These are phyloP conservation scores for Malassezia globosa DNA, from an alignment of 1,284 basidiomycete species.

Conservation along the genomic window DNA sequence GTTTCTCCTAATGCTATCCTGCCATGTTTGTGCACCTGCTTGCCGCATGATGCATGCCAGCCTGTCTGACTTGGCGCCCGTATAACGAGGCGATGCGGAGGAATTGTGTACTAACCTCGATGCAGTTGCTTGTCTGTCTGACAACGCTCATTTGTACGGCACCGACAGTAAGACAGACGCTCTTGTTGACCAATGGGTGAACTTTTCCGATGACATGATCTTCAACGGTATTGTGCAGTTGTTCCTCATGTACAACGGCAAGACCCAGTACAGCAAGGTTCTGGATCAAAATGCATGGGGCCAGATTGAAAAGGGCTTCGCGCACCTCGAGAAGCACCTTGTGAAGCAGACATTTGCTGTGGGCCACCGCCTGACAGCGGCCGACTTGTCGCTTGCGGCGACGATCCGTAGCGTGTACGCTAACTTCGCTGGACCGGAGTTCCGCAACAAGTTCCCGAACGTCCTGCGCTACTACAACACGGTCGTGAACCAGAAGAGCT, in stretches of 20 bases:
- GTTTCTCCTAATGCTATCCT: too few relatives aligned
- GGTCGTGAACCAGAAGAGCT: conserved; percentile 59
- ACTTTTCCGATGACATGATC: conserved; percentile 56
- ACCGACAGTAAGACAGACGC: conserved; percentile 53
- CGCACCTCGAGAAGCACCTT: conserved; percentile 65
- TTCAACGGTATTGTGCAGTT: conserved; percentile 36
- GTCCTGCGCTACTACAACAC: conserved; percentile 62
- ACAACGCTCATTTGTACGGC: conserved; percentile 60
- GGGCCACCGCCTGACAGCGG: conserved; percentile 83
- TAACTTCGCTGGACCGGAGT: conserved; percentile 26
- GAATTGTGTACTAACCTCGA: conserved; percentile 13
- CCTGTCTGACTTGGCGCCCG: neutral
- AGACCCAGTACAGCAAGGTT: conserved; percentile 48
- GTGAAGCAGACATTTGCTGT: conserved; percentile 76
- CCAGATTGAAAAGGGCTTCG: conserved; percentile 51
- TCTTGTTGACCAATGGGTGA: conserved; percentile 59
- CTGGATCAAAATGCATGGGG: conserved; percentile 54
- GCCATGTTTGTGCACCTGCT: too few relatives aligned
- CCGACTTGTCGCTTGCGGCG: conserved; percentile 66
- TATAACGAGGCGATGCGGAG: neutral
- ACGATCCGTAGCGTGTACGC: conserved; percentile 24
- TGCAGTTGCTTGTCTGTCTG: conserved; percentile 61
- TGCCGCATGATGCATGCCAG: neutral
- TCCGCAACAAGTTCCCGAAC: conserved; percentile 54
- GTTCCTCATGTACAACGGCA: conserved; percentile 19